Percentiles rank a stretch among this genome's conserved stretches.
These are phyloP conservation scores for Linum usitatissimum DNA, from an alignment of 345 rosid species.

Conservation along the genomic window DNA sequence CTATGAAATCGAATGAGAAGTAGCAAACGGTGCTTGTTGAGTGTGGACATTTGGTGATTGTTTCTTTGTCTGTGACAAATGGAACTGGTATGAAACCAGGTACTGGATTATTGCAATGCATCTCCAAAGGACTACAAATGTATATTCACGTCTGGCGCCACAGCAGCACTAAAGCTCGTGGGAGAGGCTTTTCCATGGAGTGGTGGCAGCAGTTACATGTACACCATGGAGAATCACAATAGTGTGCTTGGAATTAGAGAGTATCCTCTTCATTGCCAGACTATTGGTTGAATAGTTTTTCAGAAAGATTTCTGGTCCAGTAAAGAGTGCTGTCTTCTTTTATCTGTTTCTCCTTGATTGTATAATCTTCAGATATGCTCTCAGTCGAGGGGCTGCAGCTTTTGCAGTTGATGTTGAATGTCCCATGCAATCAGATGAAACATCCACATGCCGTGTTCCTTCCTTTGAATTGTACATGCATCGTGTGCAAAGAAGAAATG, in stretches of 20 bases:
- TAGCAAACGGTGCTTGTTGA: background rate
- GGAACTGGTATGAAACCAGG: slow-evolving; percentile 27
- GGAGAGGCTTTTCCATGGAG: slow-evolving; percentile 97
- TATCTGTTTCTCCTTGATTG: slow-evolving; percentile 21
- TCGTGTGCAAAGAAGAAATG: slow-evolving; percentile 49
- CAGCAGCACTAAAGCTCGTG: slow-evolving; percentile 79
- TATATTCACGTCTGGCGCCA: slow-evolving; percentile 92
- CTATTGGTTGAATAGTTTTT: background rate
- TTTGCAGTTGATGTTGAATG: slow-evolving; percentile 72
- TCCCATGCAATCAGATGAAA: slow-evolving; percentile 16
- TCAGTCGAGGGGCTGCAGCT: slow-evolving; percentile 66
- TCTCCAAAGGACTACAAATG: slow-evolving; percentile 72
- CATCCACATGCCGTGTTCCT: slow-evolving; percentile 17
- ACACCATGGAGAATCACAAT: slow-evolving; percentile 90
- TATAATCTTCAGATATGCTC: slow-evolving; percentile 46
- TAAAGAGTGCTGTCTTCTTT: background rate
- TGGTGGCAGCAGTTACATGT: slow-evolving; percentile 48
- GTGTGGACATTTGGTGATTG: background rate
- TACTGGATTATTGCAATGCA: slow-evolving; percentile 81
- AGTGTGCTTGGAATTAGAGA: slow-evolving; percentile 97
- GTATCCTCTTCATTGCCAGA: slow-evolving; percentile 39
- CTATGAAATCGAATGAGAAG: too few relatives aligned
- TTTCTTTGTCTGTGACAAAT: background rate
- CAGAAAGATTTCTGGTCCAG: background rate
- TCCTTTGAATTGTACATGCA: slow-evolving; percentile 37